Evolutionary conservation across 1,284 basidiomycete species (phyloP), one percentile per base, ranked within the genome.

Genomic region (Megacollybia platyphylla): DNA sequence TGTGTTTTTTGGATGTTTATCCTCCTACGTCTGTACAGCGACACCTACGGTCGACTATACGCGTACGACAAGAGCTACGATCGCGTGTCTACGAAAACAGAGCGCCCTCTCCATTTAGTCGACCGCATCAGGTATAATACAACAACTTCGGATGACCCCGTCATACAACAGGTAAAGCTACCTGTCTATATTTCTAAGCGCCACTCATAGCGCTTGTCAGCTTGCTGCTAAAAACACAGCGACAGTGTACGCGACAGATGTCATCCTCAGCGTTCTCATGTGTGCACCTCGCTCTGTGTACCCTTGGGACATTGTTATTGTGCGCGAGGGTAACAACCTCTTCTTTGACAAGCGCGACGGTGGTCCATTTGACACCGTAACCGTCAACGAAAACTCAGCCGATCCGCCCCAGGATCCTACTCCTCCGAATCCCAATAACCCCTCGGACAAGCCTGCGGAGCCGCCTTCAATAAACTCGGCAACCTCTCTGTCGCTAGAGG

Each of bases 311-410:
- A 91, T 99, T 49, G 87, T 98, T 50, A 85, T 98, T 52, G 75
- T 91, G 41, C 83, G 90, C 42, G 89, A 96, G 57, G 92, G 91
- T 34, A 83, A 92, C 66, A 89, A 86, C 60, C 65, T 99, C 18
- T 98, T 90, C 73, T 79, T 99, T 51, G 96, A 99, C 72, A 98
- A 99, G 67, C 87, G 96, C 46, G 92, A 96, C 59, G 93, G 93
- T 27, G 94, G 94, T 44, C 86, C 94, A 1, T 97, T 98, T 53
- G 88, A 99, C 64, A 96, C 87, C 43, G 83, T 97, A 46, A 97
- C 93, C 13, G 96, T 99, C 57, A 98, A 98, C 65, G 96, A 99
- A 69, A 98, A 99, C 60, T 92, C 96, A 4, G 74, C 83, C 5
- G 96, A 98, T 63, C 90, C 96, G 30, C 96, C 96, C 5, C 76